Conservation (phyloP, 768 basidiomycete genomes). For the Lanmaoa rubissima region DNA sequence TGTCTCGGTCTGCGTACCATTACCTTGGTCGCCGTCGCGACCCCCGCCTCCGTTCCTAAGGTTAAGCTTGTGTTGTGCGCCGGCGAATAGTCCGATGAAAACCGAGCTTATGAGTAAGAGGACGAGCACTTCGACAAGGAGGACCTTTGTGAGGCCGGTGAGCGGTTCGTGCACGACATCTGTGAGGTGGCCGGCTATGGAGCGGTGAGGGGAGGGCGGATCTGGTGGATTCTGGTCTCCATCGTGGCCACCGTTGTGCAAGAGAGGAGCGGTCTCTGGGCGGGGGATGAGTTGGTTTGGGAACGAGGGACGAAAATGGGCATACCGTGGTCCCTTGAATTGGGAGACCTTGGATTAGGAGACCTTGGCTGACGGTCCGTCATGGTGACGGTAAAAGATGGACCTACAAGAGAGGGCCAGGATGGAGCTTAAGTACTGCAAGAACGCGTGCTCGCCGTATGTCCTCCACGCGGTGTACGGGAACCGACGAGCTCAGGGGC, state of each 20-base stretch:
- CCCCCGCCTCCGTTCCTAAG: slow-evolving; percentile 40
- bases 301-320: not conserved
- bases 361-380: slow-evolving; percentile 52
- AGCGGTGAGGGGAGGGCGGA: slow-evolving; percentile 38
- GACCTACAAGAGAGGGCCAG: not conserved
- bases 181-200: slow-evolving; percentile 37
- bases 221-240: slow-evolving; percentile 34
- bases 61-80: slow-evolving; percentile 76
- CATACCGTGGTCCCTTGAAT: slow-evolving; percentile 59
- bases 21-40: slow-evolving; percentile 26
- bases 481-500: slow-evolving; percentile 15
- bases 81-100: slow-evolving; percentile 94
- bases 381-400: slow-evolving; percentile 42
- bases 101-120: slow-evolving; percentile 80
- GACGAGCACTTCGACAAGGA: slow-evolving; percentile 70
- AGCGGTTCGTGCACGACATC: slow-evolving; percentile 71
- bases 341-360: slow-evolving; percentile 53
- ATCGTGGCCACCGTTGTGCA: slow-evolving; percentile 49
- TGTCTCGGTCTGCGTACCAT: slow-evolving; percentile 36
- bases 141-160: slow-evolving; percentile 78
- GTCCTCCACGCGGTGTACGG: slow-evolving; percentile 24
- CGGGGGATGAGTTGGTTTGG: slow-evolving; percentile 2
- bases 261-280: slow-evolving; percentile 64
- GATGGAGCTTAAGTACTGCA: slow-evolving; percentile 29
- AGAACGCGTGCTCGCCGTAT: slow-evolving; percentile 28